A percentile compares a stretch with the other conserved stretches of the same genome.
These are phyloP conservation scores for Cymbopogon flexuosus DNA, from an alignment of 202 grass and related monocot species.

Conservation along the genomic window DNA sequence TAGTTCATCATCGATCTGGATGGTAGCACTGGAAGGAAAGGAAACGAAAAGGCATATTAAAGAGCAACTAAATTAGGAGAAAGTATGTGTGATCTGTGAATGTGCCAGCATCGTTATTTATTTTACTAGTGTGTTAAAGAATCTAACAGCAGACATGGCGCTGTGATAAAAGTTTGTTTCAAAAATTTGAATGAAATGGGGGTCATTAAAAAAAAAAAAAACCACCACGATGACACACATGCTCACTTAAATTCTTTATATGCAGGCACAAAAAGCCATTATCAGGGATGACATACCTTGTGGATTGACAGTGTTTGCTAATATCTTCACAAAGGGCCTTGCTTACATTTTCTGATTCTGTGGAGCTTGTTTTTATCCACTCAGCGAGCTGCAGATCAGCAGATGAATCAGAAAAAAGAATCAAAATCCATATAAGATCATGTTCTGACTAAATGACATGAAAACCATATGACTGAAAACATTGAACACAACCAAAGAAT, in stretches of 20 bases:
- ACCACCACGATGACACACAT: background rate
- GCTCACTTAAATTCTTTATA: background rate
- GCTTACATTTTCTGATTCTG: slow-evolving; percentile 50
- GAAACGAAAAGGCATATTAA: background rate
- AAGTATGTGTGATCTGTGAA: background rate
- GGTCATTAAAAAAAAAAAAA: too few species aligned
- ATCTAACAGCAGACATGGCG: background rate
- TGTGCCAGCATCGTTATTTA: background rate
- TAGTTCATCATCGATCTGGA: slow-evolving; percentile 37
- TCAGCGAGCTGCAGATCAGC: slow-evolving; percentile 70
- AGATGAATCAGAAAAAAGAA: slow-evolving; percentile 15
- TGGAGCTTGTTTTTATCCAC: slow-evolving; percentile 70
- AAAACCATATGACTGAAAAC: background rate
- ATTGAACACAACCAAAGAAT: background rate
- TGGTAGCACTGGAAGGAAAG: slow-evolving; percentile 1
- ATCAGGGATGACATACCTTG: slow-evolving; percentile 38
- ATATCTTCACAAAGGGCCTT: slow-evolving; percentile 76
- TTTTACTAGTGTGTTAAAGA: background rate
- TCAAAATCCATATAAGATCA: background rate
- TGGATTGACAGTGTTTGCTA: slow-evolving; percentile 60
- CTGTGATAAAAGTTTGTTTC: background rate
- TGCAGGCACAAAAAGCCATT: background rate
- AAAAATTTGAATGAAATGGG: background rate
- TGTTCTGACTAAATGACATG: background rate
- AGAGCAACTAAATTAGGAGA: background rate